These are phyloP conservation scores for Chrysoporthe austroafricana DNA, from an alignment of 2,329 filamentous ascomycete species.

Conservation along the genomic window DNA sequence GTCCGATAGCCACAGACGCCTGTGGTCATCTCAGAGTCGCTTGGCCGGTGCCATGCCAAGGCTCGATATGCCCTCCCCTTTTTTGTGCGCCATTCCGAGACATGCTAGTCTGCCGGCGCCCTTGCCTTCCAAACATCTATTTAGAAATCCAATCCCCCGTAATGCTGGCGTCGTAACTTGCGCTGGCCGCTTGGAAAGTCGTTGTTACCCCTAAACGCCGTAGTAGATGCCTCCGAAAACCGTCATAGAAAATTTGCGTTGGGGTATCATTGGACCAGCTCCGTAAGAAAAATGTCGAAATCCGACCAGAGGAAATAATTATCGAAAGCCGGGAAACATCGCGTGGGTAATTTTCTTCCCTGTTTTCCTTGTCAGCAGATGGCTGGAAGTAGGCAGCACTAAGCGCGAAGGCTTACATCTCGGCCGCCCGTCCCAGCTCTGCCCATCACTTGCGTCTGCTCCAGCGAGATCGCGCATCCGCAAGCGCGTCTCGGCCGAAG, in stretches of 20 bases:
- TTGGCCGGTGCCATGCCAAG: neutral
- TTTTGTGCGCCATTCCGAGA: neutral
- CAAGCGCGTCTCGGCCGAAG: slow-evolving; percentile 26
- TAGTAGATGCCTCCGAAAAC: slow-evolving; percentile 20
- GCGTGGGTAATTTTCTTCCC: slow-evolving; percentile 16
- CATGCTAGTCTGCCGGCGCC: neutral
- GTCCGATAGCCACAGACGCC: neutral
- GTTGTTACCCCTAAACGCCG: slow-evolving; percentile 18
- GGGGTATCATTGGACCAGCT: slow-evolving; percentile 24
- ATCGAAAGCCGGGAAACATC: slow-evolving; percentile 24
- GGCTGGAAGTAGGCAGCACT: neutral
- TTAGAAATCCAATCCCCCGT: neutral
- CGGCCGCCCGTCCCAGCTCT: slow-evolving; percentile 22
- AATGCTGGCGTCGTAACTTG: neutral
- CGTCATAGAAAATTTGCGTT: slow-evolving; percentile 15
- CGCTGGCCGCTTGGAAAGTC: neutral
- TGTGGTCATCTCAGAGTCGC: neutral
- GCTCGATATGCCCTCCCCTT: neutral
- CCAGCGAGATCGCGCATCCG: slow-evolving; percentile 39
- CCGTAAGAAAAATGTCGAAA: slow-evolving; percentile 9
- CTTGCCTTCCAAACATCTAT: neutral
- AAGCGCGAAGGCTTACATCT: slow-evolving; percentile 18
- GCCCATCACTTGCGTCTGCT: slow-evolving; percentile 30
- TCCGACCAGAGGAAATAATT: neutral
- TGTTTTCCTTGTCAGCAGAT: neutral